These are phyloP conservation scores for Naegleria fowleri DNA, from an alignment of 208 protist genomes.

Conservation along the genomic window DNA sequence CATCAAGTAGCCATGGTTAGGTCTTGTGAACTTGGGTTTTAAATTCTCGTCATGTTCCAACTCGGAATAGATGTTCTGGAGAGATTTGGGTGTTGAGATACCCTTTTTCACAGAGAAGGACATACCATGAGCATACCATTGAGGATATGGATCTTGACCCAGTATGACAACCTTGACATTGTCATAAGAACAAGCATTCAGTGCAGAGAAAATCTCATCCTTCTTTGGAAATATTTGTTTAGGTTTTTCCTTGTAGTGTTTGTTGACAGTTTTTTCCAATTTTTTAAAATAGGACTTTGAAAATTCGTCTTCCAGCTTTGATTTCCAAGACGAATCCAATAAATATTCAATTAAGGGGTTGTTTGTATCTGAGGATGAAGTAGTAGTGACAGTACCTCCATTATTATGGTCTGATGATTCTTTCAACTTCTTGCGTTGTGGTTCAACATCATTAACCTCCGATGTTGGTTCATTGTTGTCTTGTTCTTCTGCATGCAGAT, in stretches of 20 bases:
- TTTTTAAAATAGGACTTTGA: constrained; percentile 27
- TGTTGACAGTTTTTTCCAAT: background rate
- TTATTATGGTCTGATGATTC: too few species aligned
- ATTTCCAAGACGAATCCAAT: background rate
- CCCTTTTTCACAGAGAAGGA: constrained; percentile 88
- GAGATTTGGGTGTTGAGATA: constrained; percentile 66
- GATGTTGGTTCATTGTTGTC: background rate
- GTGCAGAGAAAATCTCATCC: constrained; percentile 72
- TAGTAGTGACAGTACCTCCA: too few species aligned
- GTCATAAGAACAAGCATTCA: constrained; percentile 78
- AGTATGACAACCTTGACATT: constrained; percentile 86
- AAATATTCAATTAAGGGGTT: background rate
- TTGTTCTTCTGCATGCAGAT: too few species aligned
- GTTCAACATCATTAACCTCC: too few species aligned
- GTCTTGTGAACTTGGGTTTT: constrained; percentile 58
- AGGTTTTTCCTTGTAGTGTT: constrained; percentile 36
- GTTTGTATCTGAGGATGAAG: background rate
- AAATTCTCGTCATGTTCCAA: constrained; percentile 62
- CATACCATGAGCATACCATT: constrained; percentile 89
- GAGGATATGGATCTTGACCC: constrained; percentile 92
- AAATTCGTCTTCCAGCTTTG: background rate
- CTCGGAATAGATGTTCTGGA: constrained; percentile 95
- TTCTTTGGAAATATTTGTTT: constrained; percentile 63
- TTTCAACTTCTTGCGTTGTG: too few species aligned
- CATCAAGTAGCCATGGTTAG: constrained; percentile 83